These are phyloP conservation scores for Podila minutissima DNA, from an alignment of 192 early-diverging fungal species.

Conservation along the genomic window DNA sequence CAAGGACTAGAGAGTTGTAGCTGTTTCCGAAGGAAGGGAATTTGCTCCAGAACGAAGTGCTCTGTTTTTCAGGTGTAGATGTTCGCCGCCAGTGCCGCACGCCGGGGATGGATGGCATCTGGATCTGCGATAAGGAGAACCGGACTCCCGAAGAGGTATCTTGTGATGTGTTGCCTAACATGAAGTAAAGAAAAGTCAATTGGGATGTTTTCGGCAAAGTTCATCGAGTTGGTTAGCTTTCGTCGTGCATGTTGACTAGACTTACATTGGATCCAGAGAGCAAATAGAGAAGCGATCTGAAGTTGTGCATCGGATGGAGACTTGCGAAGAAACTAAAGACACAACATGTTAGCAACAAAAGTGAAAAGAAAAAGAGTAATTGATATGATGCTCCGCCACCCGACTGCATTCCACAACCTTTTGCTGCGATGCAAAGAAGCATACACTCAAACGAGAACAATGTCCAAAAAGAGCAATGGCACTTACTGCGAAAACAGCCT, in stretches of 20 bases:
- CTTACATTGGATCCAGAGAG: constrained; percentile 32
- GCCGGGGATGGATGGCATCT: constrained; percentile 11
- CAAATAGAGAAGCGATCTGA: constrained; percentile 24
- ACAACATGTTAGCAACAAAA: not conserved
- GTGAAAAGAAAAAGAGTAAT: not conserved
- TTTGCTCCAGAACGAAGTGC: constrained; percentile 35
- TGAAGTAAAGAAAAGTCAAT: not conserved
- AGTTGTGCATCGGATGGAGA: constrained; percentile 2
- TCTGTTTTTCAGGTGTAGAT: constrained; percentile 27
- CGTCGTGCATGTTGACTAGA: too few relatives aligned
- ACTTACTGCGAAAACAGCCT: constrained; percentile 41
- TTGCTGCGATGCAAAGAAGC: not conserved
- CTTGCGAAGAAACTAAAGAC: constrained; percentile 20
- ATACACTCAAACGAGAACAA: not conserved
- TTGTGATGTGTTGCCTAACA: not conserved
- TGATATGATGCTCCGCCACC: not conserved
- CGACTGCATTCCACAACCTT: not conserved
- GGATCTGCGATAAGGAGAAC: not conserved
- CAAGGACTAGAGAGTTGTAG: constrained; percentile 6
- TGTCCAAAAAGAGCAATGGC: too few relatives aligned
- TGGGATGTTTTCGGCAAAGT: not conserved
- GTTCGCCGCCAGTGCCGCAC: constrained; percentile 38
- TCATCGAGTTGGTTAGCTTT: too few relatives aligned
- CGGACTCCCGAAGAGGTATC: not conserved
- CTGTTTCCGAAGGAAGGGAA: constrained; percentile 12